A percentile compares a stretch with the other conserved stretches of the same genome.
phyloP scores from a whole-genome alignment of 345 rosid genomes.

The Psidium guajava region DNA sequence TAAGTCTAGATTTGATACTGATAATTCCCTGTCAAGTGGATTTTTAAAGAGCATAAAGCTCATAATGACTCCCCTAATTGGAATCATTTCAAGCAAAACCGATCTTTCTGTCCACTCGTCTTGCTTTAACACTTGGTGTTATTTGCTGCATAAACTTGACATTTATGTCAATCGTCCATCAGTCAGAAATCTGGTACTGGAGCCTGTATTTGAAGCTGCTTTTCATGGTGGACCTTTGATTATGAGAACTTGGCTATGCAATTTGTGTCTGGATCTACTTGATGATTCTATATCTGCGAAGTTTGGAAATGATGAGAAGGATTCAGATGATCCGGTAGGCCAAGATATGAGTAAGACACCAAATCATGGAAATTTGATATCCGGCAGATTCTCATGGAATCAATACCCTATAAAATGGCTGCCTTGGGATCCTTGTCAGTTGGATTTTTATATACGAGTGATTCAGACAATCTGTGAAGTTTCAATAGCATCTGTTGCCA shows the following conservation, averaged over 20 bases:
- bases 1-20: conserved; percentile 1
- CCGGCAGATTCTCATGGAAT: conserved; percentile 11
- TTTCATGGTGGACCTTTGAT: conserved; percentile 19
- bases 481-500: neutral
- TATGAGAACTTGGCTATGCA: conserved; percentile 26
- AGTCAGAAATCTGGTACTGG: conserved; percentile 24
- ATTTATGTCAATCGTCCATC: conserved; percentile 14
- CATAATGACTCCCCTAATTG: conserved; percentile 38
- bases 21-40: conserved; percentile 14
- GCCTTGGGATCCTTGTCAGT: conserved; percentile 27
- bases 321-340: conserved; percentile 1
- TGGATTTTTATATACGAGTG: conserved; percentile 24
- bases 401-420: conserved; percentile 39
- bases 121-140: conserved; percentile 45
- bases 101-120: conserved; percentile 28
- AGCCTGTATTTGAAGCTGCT: conserved; percentile 35
- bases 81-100: conserved; percentile 31
- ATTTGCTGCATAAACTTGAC: conserved; percentile 46
- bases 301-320: conserved; percentile 8
- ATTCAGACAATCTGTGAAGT: conserved; percentile 17
- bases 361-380: conserved; percentile 6
- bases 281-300: conserved; percentile 23
- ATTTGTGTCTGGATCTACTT: conserved; percentile 32
- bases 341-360: conserved; percentile 3
- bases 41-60: conserved; percentile 35